Conservation (phyloP, 805 yeast species). For the Barnettozyma wickerhamii region DNA sequence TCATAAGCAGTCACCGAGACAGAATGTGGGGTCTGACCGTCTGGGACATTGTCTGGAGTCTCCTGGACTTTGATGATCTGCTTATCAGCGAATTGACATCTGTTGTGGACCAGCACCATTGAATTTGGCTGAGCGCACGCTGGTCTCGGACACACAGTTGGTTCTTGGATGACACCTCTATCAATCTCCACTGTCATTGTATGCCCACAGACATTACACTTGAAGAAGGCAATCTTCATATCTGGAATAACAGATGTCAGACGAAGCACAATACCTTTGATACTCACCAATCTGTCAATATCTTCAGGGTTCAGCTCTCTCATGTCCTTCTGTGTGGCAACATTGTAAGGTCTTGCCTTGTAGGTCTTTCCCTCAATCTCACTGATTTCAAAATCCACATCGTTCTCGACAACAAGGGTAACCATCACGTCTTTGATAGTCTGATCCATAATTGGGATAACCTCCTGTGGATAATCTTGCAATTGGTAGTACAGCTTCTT, state of each 20-base stretch:
- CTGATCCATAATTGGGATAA: conserved; percentile 97
- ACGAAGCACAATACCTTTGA: conserved; percentile 87
- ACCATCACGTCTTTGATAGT: conserved; percentile 87
- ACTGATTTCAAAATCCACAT: conserved; percentile 45
- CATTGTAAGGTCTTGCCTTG: conserved; percentile 86
- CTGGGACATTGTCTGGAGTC: conserved; percentile 94
- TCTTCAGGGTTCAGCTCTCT: conserved; percentile 91
- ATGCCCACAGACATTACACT: conserved; percentile 92
- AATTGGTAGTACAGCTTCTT: conserved; percentile 79
- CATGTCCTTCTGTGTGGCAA: conserved; percentile 73
- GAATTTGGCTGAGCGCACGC: conserved; percentile 80
- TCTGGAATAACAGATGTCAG: conserved; percentile 93
- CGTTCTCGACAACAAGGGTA: conserved; percentile 56
- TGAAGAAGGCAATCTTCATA: conserved; percentile 96
- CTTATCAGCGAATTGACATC: conserved; percentile 91
- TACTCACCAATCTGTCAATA: conserved; percentile 86
- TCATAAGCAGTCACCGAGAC: conserved; percentile 92
- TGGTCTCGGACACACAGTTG: conserved; percentile 86
- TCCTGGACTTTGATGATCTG: conserved; percentile 94
- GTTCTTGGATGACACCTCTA: conserved; percentile 92
- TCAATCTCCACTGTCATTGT: conserved; percentile 89
- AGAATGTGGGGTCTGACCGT: conserved; percentile 98
- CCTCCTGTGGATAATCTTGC: conserved; percentile 92
- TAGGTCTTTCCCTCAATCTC: conserved; percentile 78
- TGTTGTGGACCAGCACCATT: conserved; percentile 86